Evolutionary conservation across 202 grass and related monocot species (phyloP).

Genomic region (Panicum hallii): DNA sequence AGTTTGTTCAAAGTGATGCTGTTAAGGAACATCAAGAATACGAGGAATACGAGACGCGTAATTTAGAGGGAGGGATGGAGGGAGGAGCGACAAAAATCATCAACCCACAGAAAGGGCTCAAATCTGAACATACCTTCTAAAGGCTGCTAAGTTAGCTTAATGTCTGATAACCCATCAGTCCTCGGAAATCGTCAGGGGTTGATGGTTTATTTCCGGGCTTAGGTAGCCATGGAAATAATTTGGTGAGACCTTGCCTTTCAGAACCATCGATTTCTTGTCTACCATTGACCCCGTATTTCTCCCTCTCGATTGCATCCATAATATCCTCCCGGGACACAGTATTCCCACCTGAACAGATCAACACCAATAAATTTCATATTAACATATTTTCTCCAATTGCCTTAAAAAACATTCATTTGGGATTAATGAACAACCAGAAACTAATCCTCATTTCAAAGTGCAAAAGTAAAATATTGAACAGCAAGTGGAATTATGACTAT

Average conservation of each 20-base stretch:
- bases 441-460: not conserved
- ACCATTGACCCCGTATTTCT: slow-evolving; percentile 84
- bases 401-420: slow-evolving; percentile 7
- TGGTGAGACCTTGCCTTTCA: slow-evolving; percentile 68
- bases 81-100: not conserved
- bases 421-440: slow-evolving; percentile 4
- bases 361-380: slow-evolving; percentile 29
- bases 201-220: slow-evolving; percentile 59
- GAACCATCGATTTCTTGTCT: slow-evolving; percentile 52
- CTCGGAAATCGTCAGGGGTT: slow-evolving; percentile 73
- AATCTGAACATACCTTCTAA: slow-evolving; percentile 46
- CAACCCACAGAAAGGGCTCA: not conserved
- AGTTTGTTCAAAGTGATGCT: not conserved
- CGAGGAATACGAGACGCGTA: not conserved
- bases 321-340: slow-evolving; percentile 79
- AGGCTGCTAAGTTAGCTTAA: slow-evolving; percentile 60
- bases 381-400: slow-evolving; percentile 8
- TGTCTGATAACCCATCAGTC: slow-evolving; percentile 72
- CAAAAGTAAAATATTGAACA: slow-evolving; percentile 13
- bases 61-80: not conserved
- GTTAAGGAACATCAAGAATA: slow-evolving; percentile 12
- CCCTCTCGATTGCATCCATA: slow-evolving; percentile 94
- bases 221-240: slow-evolving; percentile 89
- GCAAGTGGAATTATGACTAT: not conserved
- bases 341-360: slow-evolving; percentile 60